These are phyloP conservation scores for Zygosaccharomyces gambellarensis DNA, from an alignment of 805 yeast genomes.

Conservation along the genomic window DNA sequence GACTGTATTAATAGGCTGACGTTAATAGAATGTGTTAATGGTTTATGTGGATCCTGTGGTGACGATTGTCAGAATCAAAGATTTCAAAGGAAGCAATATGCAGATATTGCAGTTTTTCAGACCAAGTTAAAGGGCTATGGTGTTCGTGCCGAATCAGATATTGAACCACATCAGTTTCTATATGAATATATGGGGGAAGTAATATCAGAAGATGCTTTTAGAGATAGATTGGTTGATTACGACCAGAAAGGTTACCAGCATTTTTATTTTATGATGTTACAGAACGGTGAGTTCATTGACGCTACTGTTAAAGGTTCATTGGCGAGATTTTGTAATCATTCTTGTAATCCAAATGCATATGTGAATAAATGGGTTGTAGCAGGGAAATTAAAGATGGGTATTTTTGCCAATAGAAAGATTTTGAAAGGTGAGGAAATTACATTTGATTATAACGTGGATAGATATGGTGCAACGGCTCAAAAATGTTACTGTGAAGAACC, in stretches of 20 bases:
- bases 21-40: constrained; percentile 82
- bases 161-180: constrained; percentile 64
- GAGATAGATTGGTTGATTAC: constrained; percentile 68
- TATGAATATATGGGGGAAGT: constrained; percentile 95
- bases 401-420: constrained; percentile 77
- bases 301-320: constrained; percentile 86
- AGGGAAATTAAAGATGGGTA: constrained; percentile 87
- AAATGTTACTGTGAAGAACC: constrained; percentile 91
- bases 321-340: constrained; percentile 91
- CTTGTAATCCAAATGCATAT: constrained; percentile 90
- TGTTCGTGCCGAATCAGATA: constrained; percentile 58
- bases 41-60: constrained; percentile 63
- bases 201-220: constrained; percentile 71
- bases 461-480: constrained; percentile 93
- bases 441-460: constrained; percentile 78
- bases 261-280: constrained; percentile 94
- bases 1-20: constrained; percentile 92
- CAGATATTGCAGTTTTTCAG: constrained; percentile 71
- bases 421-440: constrained; percentile 82
- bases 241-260: constrained; percentile 67
- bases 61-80: constrained; percentile 78
- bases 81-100: constrained; percentile 72
- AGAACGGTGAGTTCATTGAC: constrained; percentile 87
- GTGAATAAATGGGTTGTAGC: constrained; percentile 98
- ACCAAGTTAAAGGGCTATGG: constrained; percentile 91